phyloP scores from a whole-genome alignment of 768 basidiomycete genomes.

The Pleurotus tuoliensis region DNA sequence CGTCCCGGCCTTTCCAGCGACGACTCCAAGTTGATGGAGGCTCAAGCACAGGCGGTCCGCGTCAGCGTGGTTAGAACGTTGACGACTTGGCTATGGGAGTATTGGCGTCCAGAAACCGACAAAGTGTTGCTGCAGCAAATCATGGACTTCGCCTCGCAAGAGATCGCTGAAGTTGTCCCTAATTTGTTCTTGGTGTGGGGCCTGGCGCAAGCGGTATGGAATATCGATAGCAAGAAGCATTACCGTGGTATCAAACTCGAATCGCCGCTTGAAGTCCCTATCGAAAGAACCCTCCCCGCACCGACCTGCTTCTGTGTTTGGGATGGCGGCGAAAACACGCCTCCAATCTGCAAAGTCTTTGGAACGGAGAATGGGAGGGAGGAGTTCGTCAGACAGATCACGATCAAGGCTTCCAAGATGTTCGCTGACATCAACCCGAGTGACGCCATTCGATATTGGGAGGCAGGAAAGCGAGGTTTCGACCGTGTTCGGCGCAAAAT shows the following conservation, averaged over 20 bases:
- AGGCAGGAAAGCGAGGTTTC: slow-evolving; percentile 22
- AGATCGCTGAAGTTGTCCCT: background rate
- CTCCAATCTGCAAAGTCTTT: slow-evolving; percentile 30
- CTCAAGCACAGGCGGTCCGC: slow-evolving; percentile 46
- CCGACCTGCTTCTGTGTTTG: slow-evolving; percentile 19
- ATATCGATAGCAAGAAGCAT: slow-evolving; percentile 9
- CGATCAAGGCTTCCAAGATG: slow-evolving; percentile 30
- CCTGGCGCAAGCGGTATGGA: slow-evolving; percentile 1
- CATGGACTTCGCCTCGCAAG: background rate
- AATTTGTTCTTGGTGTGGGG: background rate
- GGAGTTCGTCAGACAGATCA: slow-evolving; percentile 44
- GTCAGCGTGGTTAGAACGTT: slow-evolving; percentile 58
- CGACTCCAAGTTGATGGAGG: slow-evolving; percentile 33
- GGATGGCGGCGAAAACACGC: slow-evolving; percentile 11
- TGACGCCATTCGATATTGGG: slow-evolving; percentile 38
- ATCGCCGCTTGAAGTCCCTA: background rate
- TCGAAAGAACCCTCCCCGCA: slow-evolving; percentile 12
- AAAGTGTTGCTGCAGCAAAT: slow-evolving; percentile 27
- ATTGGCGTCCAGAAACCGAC: slow-evolving; percentile 62
- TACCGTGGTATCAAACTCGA: slow-evolving; percentile 5
- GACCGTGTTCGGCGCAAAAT: slow-evolving; percentile 25
- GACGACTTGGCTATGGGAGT: slow-evolving; percentile 65
- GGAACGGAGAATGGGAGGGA: slow-evolving; percentile 31
- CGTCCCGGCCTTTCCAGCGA: slow-evolving; percentile 21
- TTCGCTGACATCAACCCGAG: slow-evolving; percentile 39